Percentiles rank a stretch among this genome's conserved stretches.
These are phyloP conservation scores for Hippophae rhamnoides DNA, from an alignment of 306 rosid genomes.

Conservation along the genomic window DNA sequence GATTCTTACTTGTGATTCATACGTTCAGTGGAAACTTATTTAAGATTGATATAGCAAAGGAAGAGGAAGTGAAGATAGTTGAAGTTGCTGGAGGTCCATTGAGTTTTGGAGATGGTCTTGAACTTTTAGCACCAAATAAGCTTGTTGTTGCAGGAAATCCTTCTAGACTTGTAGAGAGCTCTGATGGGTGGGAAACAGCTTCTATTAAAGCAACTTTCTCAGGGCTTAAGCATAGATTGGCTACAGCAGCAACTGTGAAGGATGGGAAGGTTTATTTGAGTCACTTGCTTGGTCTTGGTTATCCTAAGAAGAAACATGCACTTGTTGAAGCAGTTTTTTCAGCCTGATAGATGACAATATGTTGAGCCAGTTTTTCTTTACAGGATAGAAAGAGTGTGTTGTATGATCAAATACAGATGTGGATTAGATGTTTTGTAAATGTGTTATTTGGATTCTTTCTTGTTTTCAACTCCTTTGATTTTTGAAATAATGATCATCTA, in stretches of 20 bases:
- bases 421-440: too few relatives aligned
- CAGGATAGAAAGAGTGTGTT: too few relatives aligned
- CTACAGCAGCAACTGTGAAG: conserved; percentile 70
- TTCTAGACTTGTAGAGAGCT: conserved; percentile 67
- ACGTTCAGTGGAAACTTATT: conserved; percentile 59
- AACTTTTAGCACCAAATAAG: conserved; percentile 50
- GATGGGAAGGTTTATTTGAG: conserved; percentile 63
- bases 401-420: too few relatives aligned
- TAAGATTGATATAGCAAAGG: conserved; percentile 49
- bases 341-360: neutral
- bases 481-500: too few relatives aligned
- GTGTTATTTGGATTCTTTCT: too few relatives aligned
- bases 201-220: conserved; percentile 44
- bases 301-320: conserved; percentile 69
- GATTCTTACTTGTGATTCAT: conserved; percentile 56
- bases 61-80: conserved; percentile 47
- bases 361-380: too few relatives aligned
- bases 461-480: too few relatives aligned
- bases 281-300: conserved; percentile 59
- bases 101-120: conserved; percentile 58
- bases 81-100: conserved; percentile 42
- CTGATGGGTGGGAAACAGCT: conserved; percentile 76
- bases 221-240: conserved; percentile 62
- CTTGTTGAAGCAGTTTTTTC: conserved; percentile 70
- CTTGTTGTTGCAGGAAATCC: conserved; percentile 65